These are phyloP conservation scores for Myrica gale DNA, from an alignment of 306 rosid species.

Conservation along the genomic window DNA sequence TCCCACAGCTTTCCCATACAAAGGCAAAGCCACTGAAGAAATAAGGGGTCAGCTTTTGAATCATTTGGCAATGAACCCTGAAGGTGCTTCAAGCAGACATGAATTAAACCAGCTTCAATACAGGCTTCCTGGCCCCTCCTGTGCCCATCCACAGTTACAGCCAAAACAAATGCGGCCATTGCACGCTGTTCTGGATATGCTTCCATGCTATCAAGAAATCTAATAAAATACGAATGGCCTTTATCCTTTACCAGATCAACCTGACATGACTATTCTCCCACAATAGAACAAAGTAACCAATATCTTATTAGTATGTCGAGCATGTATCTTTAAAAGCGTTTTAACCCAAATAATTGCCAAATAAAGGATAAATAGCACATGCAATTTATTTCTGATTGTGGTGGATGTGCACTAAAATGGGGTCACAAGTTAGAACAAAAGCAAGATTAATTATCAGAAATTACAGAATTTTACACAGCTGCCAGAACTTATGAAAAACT, in stretches of 20 bases:
- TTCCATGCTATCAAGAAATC: constrained; percentile 92
- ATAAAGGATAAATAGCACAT: not conserved
- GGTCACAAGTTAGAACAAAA: no score
- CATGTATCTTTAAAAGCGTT: not conserved
- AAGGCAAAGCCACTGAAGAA: constrained; percentile 99
- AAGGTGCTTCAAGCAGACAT: constrained; percentile 87
- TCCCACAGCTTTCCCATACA: constrained; percentile 98
- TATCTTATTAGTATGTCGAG: constrained; percentile 9
- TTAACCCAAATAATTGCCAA: not conserved
- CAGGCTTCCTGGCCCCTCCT: constrained; percentile 97
- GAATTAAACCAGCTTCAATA: constrained; percentile 69
- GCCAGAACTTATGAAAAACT: no score
- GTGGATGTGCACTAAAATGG: no score
- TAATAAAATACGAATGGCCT: constrained; percentile 88
- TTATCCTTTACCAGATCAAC: constrained; percentile 96
- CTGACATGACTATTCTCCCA: constrained; percentile 83
- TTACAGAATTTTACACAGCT: not conserved
- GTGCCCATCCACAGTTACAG: constrained; percentile 95
- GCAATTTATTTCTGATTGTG: not conserved
- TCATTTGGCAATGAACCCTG: constrained; percentile 81
- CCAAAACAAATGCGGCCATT: constrained; percentile 98
- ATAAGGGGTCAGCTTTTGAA: constrained; percentile 77
- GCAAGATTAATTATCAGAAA: no score
- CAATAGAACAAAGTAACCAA: constrained; percentile 23
- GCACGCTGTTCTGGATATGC: constrained; percentile 95